A percentile compares a stretch with the other conserved stretches of the same genome.
phyloP scores from a whole-genome alignment of 192 early-diverging fungal species.

The Spizellomyces punctatus region DNA sequence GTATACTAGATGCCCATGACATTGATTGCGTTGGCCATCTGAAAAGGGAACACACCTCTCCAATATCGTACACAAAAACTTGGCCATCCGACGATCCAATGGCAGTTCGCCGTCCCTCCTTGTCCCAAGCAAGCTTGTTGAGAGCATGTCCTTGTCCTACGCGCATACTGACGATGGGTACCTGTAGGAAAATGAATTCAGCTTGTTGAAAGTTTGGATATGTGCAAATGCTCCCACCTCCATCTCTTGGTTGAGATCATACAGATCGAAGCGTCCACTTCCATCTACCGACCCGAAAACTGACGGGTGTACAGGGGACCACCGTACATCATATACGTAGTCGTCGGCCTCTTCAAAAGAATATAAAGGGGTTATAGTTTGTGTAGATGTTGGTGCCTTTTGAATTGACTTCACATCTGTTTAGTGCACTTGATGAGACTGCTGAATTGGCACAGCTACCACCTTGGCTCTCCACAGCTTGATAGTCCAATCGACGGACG shows the following conservation, averaged over 20 bases:
- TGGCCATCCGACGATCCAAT: slow-evolving; percentile 83
- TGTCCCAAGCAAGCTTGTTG: slow-evolving; percentile 95
- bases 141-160: slow-evolving; percentile 71
- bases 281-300: slow-evolving; percentile 93
- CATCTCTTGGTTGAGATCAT: slow-evolving; percentile 89
- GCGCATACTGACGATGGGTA: slow-evolving; percentile 62
- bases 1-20: too few species aligned
- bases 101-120: slow-evolving; percentile 78
- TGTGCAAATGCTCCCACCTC: slow-evolving; percentile 44
- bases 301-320: slow-evolving; percentile 96
- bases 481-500: slow-evolving; percentile 95
- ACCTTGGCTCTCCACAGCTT: slow-evolving; percentile 85
- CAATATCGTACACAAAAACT: slow-evolving; percentile 90
- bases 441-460: background rate
- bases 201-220: too few species aligned
- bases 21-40: too few species aligned
- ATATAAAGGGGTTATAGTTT: slow-evolving; percentile 68
- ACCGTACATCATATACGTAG: slow-evolving; percentile 97
- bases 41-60: slow-evolving; percentile 62
- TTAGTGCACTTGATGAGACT: too few species aligned
- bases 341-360: slow-evolving; percentile 93
- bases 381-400: slow-evolving; percentile 10
- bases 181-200: slow-evolving; percentile 53
- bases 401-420: background rate
- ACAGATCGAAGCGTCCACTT: slow-evolving; percentile 84